Percentiles rank a stretch among this genome's conserved stretches.
Evolutionary conservation across 1,139 yeast species (phyloP).

Genomic region (Nakaseomyces bracarensis): DNA sequence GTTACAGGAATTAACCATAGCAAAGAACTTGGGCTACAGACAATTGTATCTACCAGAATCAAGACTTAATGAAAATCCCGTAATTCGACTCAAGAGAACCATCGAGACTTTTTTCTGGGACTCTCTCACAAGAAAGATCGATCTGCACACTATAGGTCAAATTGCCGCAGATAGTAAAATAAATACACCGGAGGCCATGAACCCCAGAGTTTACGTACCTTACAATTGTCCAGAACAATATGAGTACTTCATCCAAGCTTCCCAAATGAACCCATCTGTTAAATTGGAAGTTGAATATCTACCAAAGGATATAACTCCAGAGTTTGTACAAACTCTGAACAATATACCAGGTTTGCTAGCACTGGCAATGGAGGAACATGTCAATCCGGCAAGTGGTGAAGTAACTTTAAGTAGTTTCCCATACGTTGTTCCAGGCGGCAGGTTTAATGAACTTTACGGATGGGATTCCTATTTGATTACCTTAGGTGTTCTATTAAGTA

Average conservation of each 20-base stretch:
- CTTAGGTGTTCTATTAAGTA: conserved; percentile 61
- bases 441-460: conserved; percentile 93
- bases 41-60: conserved; percentile 76
- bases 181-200: conserved; percentile 42
- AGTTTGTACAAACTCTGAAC: conserved; percentile 67
- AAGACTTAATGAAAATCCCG: conserved; percentile 82
- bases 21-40: conserved; percentile 69
- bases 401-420: conserved; percentile 59
- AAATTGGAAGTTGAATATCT: conserved; percentile 69
- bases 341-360: conserved; percentile 82
- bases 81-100: conserved; percentile 62
- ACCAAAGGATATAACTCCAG: conserved; percentile 52
- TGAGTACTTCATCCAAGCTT: conserved; percentile 53
- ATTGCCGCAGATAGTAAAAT: conserved; percentile 81
- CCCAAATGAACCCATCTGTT: conserved; percentile 48
- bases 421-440: conserved; percentile 93
- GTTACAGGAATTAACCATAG: conserved; percentile 83
- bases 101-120: conserved; percentile 79
- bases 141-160: conserved; percentile 48
- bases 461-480: conserved; percentile 98
- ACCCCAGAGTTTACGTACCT: conserved; percentile 76
- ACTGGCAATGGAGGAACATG: conserved; percentile 52
- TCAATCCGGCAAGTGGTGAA: conserved; percentile 44
- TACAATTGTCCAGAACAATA: conserved; percentile 60
- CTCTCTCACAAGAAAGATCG: conserved; percentile 64